A percentile compares a stretch with the other conserved stretches of the same genome.
phyloP scores from a whole-genome alignment of 2,329 filamentous ascomycete species.

The Thelonectria blattea region DNA sequence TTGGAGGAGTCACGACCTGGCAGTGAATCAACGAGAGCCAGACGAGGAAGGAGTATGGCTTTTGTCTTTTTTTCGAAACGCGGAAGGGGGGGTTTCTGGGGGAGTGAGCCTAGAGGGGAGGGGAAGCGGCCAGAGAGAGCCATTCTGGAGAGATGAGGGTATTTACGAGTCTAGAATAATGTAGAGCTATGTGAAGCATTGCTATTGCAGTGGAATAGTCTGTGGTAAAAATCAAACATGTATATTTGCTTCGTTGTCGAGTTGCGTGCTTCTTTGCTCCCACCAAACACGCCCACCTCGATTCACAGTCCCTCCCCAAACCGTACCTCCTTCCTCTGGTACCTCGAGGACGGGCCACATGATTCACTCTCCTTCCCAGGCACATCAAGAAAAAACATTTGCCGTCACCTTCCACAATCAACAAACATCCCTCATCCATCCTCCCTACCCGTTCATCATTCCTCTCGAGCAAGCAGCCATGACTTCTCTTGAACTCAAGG shows the following conservation, averaged over 20 bases:
- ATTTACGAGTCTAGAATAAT: no score
- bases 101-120: no score
- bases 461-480: not conserved
- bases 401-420: not conserved
- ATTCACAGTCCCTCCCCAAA: not conserved
- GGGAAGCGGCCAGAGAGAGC: no score
- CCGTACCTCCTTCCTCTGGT: not conserved
- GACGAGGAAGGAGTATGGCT: no score
- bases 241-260: no score
- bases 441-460: not conserved
- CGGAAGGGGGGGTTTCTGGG: no score
- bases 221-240: no score
- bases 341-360: not conserved
- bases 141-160: no score
- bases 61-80: no score
- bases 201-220: no score
- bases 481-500: not conserved
- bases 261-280: not conserved
- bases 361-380: not conserved
- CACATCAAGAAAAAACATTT: no score
- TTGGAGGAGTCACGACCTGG: not conserved
- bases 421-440: not conserved
- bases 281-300: not conserved
- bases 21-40: not conserved
- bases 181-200: no score